Evolutionary conservation across 2,329 filamentous ascomycete species (phyloP).

Genomic region (Arthrobotrys megalospora): DNA sequence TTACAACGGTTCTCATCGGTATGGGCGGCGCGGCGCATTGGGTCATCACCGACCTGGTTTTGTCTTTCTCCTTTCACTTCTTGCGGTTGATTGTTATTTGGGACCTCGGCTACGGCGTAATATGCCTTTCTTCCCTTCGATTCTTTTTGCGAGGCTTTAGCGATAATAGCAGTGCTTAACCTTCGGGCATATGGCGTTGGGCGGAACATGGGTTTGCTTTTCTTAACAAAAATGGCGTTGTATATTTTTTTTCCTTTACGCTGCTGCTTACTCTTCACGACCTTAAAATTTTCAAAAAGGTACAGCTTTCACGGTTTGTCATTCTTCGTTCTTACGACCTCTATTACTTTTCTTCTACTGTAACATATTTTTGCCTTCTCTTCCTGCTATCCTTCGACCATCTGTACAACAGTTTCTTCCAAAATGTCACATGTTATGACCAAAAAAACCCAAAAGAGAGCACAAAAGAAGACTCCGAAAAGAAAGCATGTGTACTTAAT

Average conservation of each 20-base stretch:
- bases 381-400: constrained; percentile 29
- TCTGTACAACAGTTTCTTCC: constrained; percentile 60
- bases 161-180: constrained; percentile 54
- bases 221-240: constrained; percentile 50
- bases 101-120: constrained; percentile 57
- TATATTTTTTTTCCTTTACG: constrained; percentile 30
- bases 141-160: constrained; percentile 59
- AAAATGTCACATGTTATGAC: constrained; percentile 56
- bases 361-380: constrained; percentile 53
- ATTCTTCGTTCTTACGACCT: constrained; percentile 54
- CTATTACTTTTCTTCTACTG: constrained; percentile 47
- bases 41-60: constrained; percentile 44
- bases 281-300: constrained; percentile 59
- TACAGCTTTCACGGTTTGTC: constrained; percentile 45
- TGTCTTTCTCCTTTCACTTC: constrained; percentile 36
- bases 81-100: constrained; percentile 34
- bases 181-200: constrained; percentile 59
- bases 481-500: constrained; percentile 59
- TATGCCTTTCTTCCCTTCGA: constrained; percentile 49
- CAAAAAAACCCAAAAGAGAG: constrained; percentile 44
- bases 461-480: constrained; percentile 44
- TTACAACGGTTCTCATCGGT: constrained; percentile 54
- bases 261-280: constrained; percentile 43
- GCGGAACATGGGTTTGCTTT: constrained; percentile 36
- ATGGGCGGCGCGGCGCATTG: constrained; percentile 59